Percentiles rank a stretch among this genome's conserved stretches.
These are phyloP conservation scores for Papiliotrema fonsecae DNA, from an alignment of 1,284 basidiomycete genomes.

Conservation along the genomic window DNA sequence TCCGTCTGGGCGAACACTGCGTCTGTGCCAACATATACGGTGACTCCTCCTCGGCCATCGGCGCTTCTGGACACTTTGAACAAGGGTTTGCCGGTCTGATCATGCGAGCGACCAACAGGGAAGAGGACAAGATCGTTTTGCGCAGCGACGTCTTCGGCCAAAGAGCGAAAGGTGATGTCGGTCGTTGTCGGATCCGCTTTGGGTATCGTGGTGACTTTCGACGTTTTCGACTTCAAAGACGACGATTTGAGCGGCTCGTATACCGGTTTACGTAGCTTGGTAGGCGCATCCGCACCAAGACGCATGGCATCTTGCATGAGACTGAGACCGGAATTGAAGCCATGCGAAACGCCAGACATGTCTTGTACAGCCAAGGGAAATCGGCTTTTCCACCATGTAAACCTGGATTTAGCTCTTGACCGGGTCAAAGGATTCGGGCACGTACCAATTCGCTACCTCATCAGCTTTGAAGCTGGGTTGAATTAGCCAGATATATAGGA, in stretches of 20 bases:
- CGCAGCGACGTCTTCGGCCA: conserved; percentile 83
- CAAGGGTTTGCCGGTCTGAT: conserved; percentile 74
- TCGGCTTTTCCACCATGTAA: conserved; percentile 72
- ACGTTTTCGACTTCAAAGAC: conserved; percentile 12
- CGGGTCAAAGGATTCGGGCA: not conserved
- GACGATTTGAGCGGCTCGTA: conserved; percentile 45
- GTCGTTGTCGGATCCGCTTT: conserved; percentile 8
- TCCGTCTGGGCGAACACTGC: conserved; percentile 43
- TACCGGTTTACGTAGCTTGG: conserved; percentile 62
- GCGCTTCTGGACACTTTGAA: conserved; percentile 71
- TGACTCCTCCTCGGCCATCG: conserved; percentile 76
- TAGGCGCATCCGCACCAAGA: conserved; percentile 67
- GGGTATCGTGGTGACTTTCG: conserved; percentile 7
- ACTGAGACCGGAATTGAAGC: conserved; percentile 78
- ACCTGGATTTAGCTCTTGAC: conserved; percentile 38
- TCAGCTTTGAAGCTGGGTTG: conserved; percentile 76
- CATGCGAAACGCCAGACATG: conserved; percentile 63
- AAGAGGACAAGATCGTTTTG: conserved; percentile 82
- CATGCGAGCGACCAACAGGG: conserved; percentile 74
- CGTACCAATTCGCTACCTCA: conserved; percentile 88
- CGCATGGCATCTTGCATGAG: conserved; percentile 90
- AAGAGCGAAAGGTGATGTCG: conserved; percentile 76
- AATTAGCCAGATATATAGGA: conserved; percentile 85
- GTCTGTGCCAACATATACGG: conserved; percentile 56
- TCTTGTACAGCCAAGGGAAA: conserved; percentile 67